Evolutionary conservation across 768 basidiomycete genomes (phyloP).

Genomic region (Termitomyces bulborhizus): DNA sequence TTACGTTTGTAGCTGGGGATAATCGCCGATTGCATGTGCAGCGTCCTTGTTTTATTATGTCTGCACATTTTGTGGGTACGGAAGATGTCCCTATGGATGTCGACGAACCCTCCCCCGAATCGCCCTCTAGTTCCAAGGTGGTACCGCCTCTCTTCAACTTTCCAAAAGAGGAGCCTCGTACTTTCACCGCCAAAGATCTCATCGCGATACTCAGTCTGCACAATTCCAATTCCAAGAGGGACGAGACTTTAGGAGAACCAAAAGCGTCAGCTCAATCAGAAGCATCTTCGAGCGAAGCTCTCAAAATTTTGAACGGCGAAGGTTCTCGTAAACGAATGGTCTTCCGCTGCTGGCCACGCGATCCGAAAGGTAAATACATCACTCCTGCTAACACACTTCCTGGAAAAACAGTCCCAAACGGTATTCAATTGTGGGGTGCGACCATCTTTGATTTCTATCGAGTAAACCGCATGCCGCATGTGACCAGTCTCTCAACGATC

Average conservation of each 20-base stretch:
- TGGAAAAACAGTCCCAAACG: conserved; percentile 28
- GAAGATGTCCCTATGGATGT: not conserved
- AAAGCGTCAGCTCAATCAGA: not conserved
- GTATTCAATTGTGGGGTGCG: conserved; percentile 33
- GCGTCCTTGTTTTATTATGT: not conserved
- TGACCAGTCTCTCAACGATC: conserved; percentile 11
- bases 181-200: conserved; percentile 10
- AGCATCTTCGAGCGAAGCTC: conserved; percentile 1
- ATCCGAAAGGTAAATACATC: conserved; percentile 8
- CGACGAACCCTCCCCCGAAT: not conserved
- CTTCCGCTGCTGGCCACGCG: conserved; percentile 13
- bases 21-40: not conserved
- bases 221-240: not conserved
- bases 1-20: not conserved
- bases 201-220: conserved; percentile 6
- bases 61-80: not conserved
- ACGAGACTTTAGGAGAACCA: not conserved
- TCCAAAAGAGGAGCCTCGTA: conserved; percentile 7
- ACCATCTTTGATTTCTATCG: conserved; percentile 36
- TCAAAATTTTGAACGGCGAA: not conserved
- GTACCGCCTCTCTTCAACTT: conserved; percentile 7
- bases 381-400: conserved; percentile 4
- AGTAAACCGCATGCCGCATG: conserved; percentile 18
- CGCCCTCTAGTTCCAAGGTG: not conserved
- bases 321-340: conserved; percentile 3